phyloP scores from a whole-genome alignment of 2,329 filamentous ascomycete genomes.

The Fusarium sp. region DNA sequence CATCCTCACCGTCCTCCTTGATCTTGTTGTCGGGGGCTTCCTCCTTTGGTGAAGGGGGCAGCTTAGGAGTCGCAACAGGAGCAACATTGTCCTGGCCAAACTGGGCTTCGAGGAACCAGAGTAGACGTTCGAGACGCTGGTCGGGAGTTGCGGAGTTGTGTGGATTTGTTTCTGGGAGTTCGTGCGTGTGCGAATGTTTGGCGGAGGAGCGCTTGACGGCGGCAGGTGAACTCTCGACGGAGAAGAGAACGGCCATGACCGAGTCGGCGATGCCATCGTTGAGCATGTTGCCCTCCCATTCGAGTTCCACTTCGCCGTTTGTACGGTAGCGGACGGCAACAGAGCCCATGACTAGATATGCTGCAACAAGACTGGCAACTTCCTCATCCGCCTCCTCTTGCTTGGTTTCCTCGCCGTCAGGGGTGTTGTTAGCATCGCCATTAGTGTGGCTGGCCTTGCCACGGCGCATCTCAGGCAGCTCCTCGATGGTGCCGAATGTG shows the following conservation, averaged over 20 bases:
- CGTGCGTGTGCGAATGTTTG: conserved; percentile 53
- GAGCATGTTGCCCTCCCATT: conserved; percentile 98
- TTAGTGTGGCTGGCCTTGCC: conserved; percentile 51
- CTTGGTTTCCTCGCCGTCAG: conserved; percentile 51
- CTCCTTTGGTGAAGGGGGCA: conserved; percentile 59
- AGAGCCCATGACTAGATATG: conserved; percentile 89
- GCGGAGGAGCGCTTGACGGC: conserved; percentile 81
- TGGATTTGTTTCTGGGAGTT: conserved; percentile 74
- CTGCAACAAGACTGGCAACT: conserved; percentile 67
- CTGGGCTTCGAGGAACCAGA: conserved; percentile 97
- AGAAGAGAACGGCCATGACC: conserved; percentile 92
- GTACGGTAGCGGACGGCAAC: conserved; percentile 84
- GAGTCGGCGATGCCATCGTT: conserved; percentile 99
- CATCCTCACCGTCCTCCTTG: conserved; percentile 56
- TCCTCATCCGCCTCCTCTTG: conserved; percentile 77
- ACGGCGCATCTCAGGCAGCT: conserved; percentile 70
- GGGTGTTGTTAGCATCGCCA: conserved; percentile 57
- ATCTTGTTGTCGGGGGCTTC: conserved; percentile 53
- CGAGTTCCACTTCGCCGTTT: conserved; percentile 87
- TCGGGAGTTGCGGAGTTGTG: conserved; percentile 80
- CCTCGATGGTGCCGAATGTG: conserved; percentile 90
- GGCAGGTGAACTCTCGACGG: conserved; percentile 93
- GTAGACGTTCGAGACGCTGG: conserved; percentile 86
- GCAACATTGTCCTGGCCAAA: conserved; percentile 88
- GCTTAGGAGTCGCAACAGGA: conserved; percentile 79